Percentiles rank a stretch among this genome's conserved stretches.
Evolutionary conservation across 345 rosid species (phyloP).

Genomic region (Laguncularia racemosa): DNA sequence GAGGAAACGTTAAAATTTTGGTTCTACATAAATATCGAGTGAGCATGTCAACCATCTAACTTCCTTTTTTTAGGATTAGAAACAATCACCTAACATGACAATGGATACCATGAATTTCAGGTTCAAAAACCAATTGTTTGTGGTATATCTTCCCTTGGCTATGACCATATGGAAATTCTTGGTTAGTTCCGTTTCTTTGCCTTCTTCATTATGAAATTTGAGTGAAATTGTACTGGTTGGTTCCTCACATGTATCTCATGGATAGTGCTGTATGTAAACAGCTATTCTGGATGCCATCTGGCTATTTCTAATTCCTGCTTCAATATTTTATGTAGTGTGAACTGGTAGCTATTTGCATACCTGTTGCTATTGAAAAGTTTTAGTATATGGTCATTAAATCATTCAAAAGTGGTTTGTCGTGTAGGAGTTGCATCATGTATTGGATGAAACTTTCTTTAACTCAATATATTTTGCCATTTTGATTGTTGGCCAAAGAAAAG

Average conservation of each 20-base stretch:
- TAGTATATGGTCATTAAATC: too few relatives aligned
- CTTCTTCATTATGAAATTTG: slow-evolving; percentile 5
- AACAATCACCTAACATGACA: slow-evolving; percentile 7
- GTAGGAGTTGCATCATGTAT: too few relatives aligned
- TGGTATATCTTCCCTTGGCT: slow-evolving; percentile 88
- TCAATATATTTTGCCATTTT: too few relatives aligned
- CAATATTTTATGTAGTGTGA: neutral
- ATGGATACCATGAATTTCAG: slow-evolving; percentile 29
- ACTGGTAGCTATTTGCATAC: too few relatives aligned
- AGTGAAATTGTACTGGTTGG: neutral
- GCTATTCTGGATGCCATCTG: too few relatives aligned
- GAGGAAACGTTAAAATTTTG: slow-evolving; percentile 2
- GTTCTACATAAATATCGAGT: neutral
- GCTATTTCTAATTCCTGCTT: neutral
- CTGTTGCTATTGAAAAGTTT: too few relatives aligned
- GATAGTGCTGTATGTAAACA: too few relatives aligned
- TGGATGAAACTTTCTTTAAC: too few relatives aligned
- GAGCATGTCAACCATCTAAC: too few relatives aligned
- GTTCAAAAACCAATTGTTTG: slow-evolving; percentile 76
- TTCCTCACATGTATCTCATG: too few relatives aligned
- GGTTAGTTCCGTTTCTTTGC: slow-evolving; percentile 55
- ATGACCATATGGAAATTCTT: slow-evolving; percentile 99
- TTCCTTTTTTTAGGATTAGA: neutral
- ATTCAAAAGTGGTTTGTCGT: too few relatives aligned
- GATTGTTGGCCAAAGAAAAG: too few relatives aligned